Conservation (phyloP, 106 monocot species). For the Apostasia shenzhenica region DNA sequence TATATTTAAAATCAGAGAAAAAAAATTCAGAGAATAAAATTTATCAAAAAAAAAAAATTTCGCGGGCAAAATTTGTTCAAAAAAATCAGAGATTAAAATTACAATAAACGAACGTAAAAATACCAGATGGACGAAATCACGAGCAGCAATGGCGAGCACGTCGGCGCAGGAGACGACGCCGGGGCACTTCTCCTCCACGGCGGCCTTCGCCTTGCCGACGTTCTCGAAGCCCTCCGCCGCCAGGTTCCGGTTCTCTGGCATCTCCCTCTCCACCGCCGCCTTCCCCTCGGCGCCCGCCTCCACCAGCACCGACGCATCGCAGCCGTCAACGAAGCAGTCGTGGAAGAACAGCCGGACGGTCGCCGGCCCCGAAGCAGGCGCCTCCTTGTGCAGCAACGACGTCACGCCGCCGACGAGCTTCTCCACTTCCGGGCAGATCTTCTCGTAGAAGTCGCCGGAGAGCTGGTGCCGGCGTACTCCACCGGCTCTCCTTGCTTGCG, state of each 20-base stretch:
- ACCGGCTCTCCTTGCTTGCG: conserved; percentile 7
- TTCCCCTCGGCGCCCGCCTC: conserved; percentile 17
- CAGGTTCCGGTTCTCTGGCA: conserved; percentile 56
- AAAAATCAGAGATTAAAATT: neutral
- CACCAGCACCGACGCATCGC: conserved; percentile 75
- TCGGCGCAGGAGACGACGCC: conserved; percentile 89
- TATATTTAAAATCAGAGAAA: no score
- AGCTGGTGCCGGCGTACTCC: conserved; percentile 30
- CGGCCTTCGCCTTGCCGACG: conserved; percentile 46
- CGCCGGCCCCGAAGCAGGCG: conserved; percentile 65
- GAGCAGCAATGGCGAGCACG: conserved; percentile 66
- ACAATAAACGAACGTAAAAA: neutral
- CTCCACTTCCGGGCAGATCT: conserved; percentile 70
- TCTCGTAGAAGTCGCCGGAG: conserved; percentile 68
- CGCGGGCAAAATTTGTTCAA: neutral
- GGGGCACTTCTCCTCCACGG: conserved; percentile 73
- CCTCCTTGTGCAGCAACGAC: conserved; percentile 23
- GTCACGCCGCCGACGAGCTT: conserved; percentile 67
- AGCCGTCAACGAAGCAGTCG: conserved; percentile 88
- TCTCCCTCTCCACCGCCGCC: conserved; percentile 57
- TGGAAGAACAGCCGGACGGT: conserved; percentile 93
- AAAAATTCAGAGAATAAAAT: no score
- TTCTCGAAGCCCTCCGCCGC: conserved; percentile 47
- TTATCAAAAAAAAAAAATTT: no score
- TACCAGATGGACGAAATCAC: conserved; percentile 81